phyloP scores from a whole-genome alignment of 768 basidiomycete species.

The Flagelloscypha sp. region DNA sequence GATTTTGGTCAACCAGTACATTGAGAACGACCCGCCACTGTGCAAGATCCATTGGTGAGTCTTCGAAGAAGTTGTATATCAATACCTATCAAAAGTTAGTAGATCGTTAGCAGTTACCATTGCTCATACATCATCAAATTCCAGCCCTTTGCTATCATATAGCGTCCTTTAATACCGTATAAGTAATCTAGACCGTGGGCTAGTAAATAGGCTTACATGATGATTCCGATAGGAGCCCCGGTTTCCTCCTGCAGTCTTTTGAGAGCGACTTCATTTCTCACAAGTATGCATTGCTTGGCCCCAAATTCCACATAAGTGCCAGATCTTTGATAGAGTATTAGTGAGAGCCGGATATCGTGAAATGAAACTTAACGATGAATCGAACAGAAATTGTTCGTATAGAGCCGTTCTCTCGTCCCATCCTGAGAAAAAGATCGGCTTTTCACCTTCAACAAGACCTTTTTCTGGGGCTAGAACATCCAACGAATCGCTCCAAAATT shows the following conservation, averaged over 20 bases:
- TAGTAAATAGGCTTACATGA: no score
- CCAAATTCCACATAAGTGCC: slow-evolving; percentile 53
- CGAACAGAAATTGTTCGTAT: slow-evolving; percentile 54
- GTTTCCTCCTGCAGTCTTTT: slow-evolving; percentile 40
- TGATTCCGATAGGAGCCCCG: slow-evolving; percentile 45
- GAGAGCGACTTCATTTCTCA: slow-evolving; percentile 49
- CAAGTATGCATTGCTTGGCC: slow-evolving; percentile 63
- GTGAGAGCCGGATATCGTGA: not conserved
- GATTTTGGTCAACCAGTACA: slow-evolving; percentile 20
- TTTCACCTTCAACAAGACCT: slow-evolving; percentile 44
- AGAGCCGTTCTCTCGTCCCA: slow-evolving; percentile 34
- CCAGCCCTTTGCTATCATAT: slow-evolving; percentile 59
- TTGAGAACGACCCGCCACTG: slow-evolving; percentile 59
- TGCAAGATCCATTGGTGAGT: slow-evolving; percentile 40
- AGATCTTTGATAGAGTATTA: not conserved
- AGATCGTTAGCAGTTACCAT: no score
- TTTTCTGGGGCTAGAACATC: slow-evolving; percentile 49
- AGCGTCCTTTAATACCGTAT: no score
- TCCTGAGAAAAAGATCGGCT: slow-evolving; percentile 50
- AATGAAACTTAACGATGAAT: slow-evolving; percentile 29
- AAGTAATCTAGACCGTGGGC: no score
- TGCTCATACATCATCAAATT: slow-evolving; percentile 60
- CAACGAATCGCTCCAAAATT: slow-evolving; percentile 58
- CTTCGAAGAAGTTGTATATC: slow-evolving; percentile 67
- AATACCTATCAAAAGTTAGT: slow-evolving; percentile 40